phyloP scores from a whole-genome alignment of 192 early-diverging fungal genomes.

The Dissophora ornata region DNA sequence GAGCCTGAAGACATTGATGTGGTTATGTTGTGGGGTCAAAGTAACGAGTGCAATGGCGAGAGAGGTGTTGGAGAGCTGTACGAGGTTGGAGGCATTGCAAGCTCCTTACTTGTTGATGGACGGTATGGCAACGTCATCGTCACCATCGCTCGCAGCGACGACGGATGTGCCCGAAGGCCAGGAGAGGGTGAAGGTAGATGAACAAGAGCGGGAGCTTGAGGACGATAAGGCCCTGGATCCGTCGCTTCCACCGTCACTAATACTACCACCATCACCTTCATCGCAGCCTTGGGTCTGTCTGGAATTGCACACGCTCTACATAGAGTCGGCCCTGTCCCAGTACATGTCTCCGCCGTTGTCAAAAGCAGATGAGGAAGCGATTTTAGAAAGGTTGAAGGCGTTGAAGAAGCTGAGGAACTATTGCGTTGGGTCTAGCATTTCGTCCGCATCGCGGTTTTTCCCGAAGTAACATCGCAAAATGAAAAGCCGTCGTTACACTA shows the following conservation, averaged over 20 bases:
- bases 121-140: too few relatives aligned
- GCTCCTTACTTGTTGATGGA: conserved; percentile 14
- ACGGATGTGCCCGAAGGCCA: too few relatives aligned
- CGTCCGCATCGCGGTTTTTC: conserved; percentile 7
- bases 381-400: background rate
- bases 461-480: background rate
- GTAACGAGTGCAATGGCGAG: conserved; percentile 24
- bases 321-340: background rate
- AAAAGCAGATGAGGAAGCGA: conserved; percentile 6
- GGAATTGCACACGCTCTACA: conserved; percentile 3
- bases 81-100: conserved; percentile 4
- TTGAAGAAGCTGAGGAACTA: conserved; percentile 8
- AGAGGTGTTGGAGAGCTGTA: conserved; percentile 10
- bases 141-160: too few relatives aligned
- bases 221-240: too few relatives aligned
- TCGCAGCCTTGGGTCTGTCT: conserved; percentile 13
- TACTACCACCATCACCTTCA: background rate
- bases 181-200: too few relatives aligned
- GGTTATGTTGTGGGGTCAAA: conserved; percentile 10
- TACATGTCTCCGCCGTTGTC: conserved; percentile 10
- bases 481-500: too few relatives aligned
- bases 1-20: conserved; percentile 4
- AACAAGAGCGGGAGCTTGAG: too few relatives aligned
- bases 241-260: too few relatives aligned
- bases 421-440: conserved; percentile 15